Percentiles rank a stretch among this genome's conserved stretches.
phyloP scores from a whole-genome alignment of 1,284 basidiomycete genomes.

The Veloporphyrellus conicus region DNA sequence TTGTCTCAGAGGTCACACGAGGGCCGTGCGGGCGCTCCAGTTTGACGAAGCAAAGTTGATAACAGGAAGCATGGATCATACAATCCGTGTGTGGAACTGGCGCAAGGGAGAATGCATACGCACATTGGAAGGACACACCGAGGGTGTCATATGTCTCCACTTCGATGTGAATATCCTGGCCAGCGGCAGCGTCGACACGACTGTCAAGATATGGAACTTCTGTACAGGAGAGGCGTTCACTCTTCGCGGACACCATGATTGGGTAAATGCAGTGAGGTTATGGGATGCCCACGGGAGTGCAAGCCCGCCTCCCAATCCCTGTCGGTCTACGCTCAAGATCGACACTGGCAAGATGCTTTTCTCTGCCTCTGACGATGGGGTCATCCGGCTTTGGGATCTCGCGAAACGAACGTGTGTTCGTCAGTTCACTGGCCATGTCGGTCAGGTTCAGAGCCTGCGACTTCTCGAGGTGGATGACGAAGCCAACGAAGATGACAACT shows the following conservation, averaged over 20 bases:
- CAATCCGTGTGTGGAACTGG: conserved; percentile 98
- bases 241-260: conserved; percentile 88
- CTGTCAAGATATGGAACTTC: conserved; percentile 95
- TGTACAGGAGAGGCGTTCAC: conserved; percentile 90
- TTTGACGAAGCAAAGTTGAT: conserved; percentile 96
- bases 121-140: conserved; percentile 85
- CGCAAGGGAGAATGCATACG: conserved; percentile 86
- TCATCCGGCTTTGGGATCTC: conserved; percentile 94
- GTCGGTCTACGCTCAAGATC: conserved; percentile 43
- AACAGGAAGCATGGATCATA: conserved; percentile 95
- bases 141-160: conserved; percentile 88
- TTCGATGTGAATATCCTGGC: conserved; percentile 93
- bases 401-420: conserved; percentile 76
- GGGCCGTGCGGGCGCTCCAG: conserved; percentile 88
- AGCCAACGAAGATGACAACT: conserved; percentile 32
- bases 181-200: conserved; percentile 84
- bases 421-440: conserved; percentile 86
- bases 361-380: conserved; percentile 92
- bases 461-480: conserved; percentile 64
- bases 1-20: conserved; percentile 84
- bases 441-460: conserved; percentile 90
- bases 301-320: conserved; percentile 36
- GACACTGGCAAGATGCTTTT: conserved; percentile 91
- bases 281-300: conserved; percentile 74
- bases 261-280: conserved; percentile 93